Evolutionary conservation across 2,329 filamentous ascomycete species (phyloP), one percentile per base, ranked within the genome.

Genomic region (Dryadomyces quercivorus): DNA sequence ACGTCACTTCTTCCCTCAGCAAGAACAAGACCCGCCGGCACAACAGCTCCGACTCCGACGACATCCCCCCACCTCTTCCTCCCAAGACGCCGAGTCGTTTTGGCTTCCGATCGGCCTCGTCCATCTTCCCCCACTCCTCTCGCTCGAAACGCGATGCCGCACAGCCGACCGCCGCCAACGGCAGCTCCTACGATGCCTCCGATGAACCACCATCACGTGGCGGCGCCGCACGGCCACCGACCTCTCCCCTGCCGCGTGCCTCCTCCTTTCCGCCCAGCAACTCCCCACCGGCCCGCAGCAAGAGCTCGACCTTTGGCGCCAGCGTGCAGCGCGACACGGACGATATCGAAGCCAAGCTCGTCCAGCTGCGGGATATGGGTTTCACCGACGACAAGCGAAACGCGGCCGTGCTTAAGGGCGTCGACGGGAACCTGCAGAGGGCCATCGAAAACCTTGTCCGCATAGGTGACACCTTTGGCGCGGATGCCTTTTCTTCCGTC

Each of bases 361-460:
- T 75, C 3, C 83, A 81, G 52, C 71, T 98, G 55, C 80, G 83
- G 54, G 90, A 96, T 55, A 95, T 97, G 90, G 93, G 93, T 0
- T 98, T 98, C 63, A 74, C 73, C 4, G 90, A 98, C 65, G 82
- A 85, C 45, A 87, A 85, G 61, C 81, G 86, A 56, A 97, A 96
- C 64, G 76, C 81, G 5, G 43, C 85, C 52, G 82, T 96, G 26
- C 72, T 98, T 18, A 91, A 90, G 65, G 86, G 86, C 3, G 77
- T 94, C 34, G 84, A 86, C 63, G 91, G 92, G 4, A 91, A 93
- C 64, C 65, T 98, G 56, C 89, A 96, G 61, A 85, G 82, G 66
- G 83, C 92, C 0, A 82, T 97, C 47, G 92, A 97, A 67, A 81
- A 88, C 18, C 70, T 98, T 63, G 81, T 93, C 55, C 80, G 89